Base-by-base conservation (phyloP, 129 eudicot species). In the Lactuca saligna region DNA sequence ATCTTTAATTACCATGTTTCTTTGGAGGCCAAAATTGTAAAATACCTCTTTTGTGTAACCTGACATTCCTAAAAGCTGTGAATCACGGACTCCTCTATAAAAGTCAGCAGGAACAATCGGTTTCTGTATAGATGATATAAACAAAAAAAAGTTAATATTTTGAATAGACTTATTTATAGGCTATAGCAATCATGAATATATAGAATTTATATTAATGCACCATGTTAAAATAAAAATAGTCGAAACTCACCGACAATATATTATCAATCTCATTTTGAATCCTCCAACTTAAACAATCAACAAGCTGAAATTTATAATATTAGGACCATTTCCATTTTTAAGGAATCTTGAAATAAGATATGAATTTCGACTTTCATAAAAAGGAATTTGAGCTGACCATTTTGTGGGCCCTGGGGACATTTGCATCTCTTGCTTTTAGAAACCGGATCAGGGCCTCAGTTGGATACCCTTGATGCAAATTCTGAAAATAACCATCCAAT, bases 11-110 rank as follows among this genome's bases (percentile, higher is more conserved):
- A 44, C 17, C 44, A 69, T 25, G 63, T 35, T 11, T 7, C n/a
- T 34, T 12, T 71, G 20, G n/a, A n/a, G n/a, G n/a, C n/a, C n/a
- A n/a, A n/a, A n/a, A n/a, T n/a, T n/a, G n/a, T n/a, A n/a, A n/a
- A n/a, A n/a, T n/a, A 94, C 99, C 96, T 94, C 91, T 71, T 84
- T 94, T 78, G 99, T 76, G 84, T 83, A 85, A 49, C 99, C 99
- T 54, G 90, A 83, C 86, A 94, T 68, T 67, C 99, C 99, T 73
- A 85, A 56, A 71, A 94, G 96, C 80, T 90, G 93, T 60, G 99
- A 85, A 80, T 94, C 97, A 62, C 99, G 92, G 15, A 94, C 80
- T 57, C 72, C 87, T 81, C 94, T 85, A 71, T 90, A 94, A 54
- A 85, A 76, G 54, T 90, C 84, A 69, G 55, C 55, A 68, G 98